These are phyloP conservation scores for Rhizopogon rudus DNA, from an alignment of 768 basidiomycete species.

Conservation along the genomic window DNA sequence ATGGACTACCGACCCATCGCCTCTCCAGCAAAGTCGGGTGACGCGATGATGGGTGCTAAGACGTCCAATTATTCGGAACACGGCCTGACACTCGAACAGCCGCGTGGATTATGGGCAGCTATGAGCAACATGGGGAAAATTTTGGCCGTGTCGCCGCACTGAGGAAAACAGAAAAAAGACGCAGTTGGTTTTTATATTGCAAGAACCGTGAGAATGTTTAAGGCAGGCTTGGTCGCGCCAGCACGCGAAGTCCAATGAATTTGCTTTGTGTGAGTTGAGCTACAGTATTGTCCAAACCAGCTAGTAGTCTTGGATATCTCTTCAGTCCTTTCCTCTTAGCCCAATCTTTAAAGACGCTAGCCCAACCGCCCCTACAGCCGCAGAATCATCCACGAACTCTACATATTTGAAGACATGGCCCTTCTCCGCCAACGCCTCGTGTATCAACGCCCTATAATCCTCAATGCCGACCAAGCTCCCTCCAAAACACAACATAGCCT, in stretches of 20 bases:
- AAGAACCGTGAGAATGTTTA: slow-evolving; percentile 15
- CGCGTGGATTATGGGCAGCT: slow-evolving; percentile 54
- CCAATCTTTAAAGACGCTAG: slow-evolving; percentile 30
- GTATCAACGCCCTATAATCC: slow-evolving; percentile 47
- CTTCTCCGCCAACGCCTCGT: slow-evolving; percentile 49
- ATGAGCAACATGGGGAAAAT: slow-evolving; percentile 90
- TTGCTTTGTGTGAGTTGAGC: neutral
- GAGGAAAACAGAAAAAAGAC: slow-evolving; percentile 21
- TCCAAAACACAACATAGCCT: slow-evolving; percentile 68
- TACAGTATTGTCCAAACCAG: too few species aligned
- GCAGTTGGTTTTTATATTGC: neutral
- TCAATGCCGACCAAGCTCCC: slow-evolving; percentile 70
- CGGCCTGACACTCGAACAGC: slow-evolving; percentile 89
- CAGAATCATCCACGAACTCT: slow-evolving; percentile 66
- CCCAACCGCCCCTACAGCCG: slow-evolving; percentile 57
- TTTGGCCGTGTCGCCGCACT: slow-evolving; percentile 83
- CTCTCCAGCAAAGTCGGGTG: slow-evolving; percentile 36
- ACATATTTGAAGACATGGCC: slow-evolving; percentile 65
- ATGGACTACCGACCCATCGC: slow-evolving; percentile 76
- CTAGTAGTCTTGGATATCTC: neutral
- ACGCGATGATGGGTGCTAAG: slow-evolving; percentile 74
- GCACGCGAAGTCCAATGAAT: neutral
- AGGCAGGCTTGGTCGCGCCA: slow-evolving; percentile 10
- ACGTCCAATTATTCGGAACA: slow-evolving; percentile 74
- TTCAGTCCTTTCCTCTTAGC: neutral